Evolutionary conservation across 805 yeast species (phyloP).

Genomic region (Danielia reshetovae): DNA sequence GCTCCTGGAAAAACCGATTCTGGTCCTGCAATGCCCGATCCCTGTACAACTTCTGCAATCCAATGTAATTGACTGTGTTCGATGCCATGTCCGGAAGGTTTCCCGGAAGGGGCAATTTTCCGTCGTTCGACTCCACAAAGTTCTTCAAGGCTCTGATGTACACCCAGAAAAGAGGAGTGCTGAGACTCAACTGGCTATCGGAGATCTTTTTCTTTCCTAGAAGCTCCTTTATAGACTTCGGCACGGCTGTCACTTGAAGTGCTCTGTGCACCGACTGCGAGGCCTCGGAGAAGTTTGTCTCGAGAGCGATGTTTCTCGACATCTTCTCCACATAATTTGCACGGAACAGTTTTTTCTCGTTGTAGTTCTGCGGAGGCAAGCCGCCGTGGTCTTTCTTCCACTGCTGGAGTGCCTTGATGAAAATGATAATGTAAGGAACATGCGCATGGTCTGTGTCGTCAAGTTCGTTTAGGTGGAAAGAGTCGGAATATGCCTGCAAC

Average conservation of each 20-base stretch:
- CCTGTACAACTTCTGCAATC: constrained; percentile 54
- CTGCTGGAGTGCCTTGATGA: constrained; percentile 48
- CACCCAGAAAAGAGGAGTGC: constrained; percentile 56
- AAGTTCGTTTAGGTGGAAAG: constrained; percentile 45
- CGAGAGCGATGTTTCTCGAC: constrained; percentile 47
- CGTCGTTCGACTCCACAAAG: constrained; percentile 38
- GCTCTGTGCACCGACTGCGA: constrained; percentile 33
- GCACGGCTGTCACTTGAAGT: constrained; percentile 32
- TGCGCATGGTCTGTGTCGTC: constrained; percentile 49
- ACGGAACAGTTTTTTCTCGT: constrained; percentile 40
- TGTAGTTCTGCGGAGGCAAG: constrained; percentile 33
- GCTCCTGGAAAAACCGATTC: constrained; percentile 31
- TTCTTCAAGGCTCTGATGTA: constrained; percentile 49
- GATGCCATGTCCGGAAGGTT: constrained; percentile 87
- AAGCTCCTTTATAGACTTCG: constrained; percentile 23
- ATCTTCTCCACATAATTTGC: constrained; percentile 27
- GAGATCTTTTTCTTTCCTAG: constrained; percentile 10
- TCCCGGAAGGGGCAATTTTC: constrained; percentile 67
- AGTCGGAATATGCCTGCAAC: constrained; percentile 45
- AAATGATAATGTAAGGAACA: constrained; percentile 65
- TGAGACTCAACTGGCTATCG: constrained; percentile 11
- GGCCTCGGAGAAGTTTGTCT: constrained; percentile 45
- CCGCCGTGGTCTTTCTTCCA: constrained; percentile 35
- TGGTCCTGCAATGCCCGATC: constrained; percentile 52
- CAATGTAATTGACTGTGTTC: constrained; percentile 57